Evolutionary conservation across 2,329 filamentous ascomycete species (phyloP).

Genomic region (Ceratocystis albifundus): DNA sequence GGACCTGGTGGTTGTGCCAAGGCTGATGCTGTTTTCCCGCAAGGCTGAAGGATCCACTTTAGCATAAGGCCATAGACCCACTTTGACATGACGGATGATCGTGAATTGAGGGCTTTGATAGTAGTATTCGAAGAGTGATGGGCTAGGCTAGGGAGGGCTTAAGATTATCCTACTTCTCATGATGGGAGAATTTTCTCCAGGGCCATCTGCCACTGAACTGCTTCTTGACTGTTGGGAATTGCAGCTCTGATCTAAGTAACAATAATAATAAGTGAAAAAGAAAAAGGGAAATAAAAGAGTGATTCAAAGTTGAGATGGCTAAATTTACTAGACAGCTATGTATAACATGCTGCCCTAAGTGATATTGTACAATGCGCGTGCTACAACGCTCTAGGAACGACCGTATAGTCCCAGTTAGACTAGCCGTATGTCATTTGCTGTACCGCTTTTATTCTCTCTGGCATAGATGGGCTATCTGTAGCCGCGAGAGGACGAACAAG

Average conservation of each 20-base stretch:
- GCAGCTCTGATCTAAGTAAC: not conserved
- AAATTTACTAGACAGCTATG: not conserved
- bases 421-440: not conserved
- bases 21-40: not conserved
- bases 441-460: too few species aligned
- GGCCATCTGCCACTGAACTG: too few species aligned
- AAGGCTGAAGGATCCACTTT: constrained; percentile 18
- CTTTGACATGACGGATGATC: too few species aligned
- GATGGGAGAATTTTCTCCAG: too few species aligned
- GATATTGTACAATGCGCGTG: constrained; percentile 9
- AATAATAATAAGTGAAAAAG: not conserved
- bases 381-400: not conserved
- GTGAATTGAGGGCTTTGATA: too few species aligned
- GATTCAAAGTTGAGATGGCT: not conserved
- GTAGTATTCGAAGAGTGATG: too few species aligned
- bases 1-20: not conserved
- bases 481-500: not conserved
- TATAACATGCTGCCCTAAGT: not conserved
- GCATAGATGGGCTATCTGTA: not conserved
- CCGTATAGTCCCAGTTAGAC: not conserved
- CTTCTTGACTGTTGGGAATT: too few species aligned
- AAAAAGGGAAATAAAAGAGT: not conserved
- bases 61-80: too few species aligned
- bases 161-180: too few species aligned
- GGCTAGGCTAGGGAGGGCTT: too few species aligned